Base-by-base conservation (phyloP, 331 rosid genomes). In the Ulmus americana region DNA sequence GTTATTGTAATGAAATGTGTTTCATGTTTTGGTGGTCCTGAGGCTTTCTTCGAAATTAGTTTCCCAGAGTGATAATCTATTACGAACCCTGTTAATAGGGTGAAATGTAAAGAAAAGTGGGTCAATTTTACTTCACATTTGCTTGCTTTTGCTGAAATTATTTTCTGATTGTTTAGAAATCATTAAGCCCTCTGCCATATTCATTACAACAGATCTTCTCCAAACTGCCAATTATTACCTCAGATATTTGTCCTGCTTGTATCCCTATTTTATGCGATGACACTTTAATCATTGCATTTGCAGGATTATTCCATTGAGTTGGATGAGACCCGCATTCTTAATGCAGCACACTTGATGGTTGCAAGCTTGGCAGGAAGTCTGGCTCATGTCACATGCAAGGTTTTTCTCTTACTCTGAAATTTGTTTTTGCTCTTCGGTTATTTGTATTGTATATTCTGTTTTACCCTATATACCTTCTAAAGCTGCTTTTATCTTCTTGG, bases 361-460 rank as follows among this genome's bases (percentile, higher is more conserved):
- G 99, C 97, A 28, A 87, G 97, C 78, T 77, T 94, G 74, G 95
- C 97, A 20, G 99, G 96, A 74, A 85, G 97, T 76, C 80, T 94
- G 68, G 97, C 97, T 48, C 99, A 94, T 66, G 97, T 94, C 49
- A 94, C 97, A 7, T 94, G 99, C 99, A 94, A 94, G 89, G 99
- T 94, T 63, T 22, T 59, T 45, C 69, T 46, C 53, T 18, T 65
- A 64, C 69, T 45, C 51, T 28, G 57, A 16, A 14, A 10, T 75
- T 67, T 5, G 77, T 11, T n/a, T 16, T 12, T 50, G 8, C 50
- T 61, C 49, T 55, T 55, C 74, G 18, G 18, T 64, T 66, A 22
- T 22, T 18, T 40, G 16, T 11, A 15, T 39, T 49, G 39, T 56
- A 2, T 61, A 12, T 12, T 52, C 35, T 28, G 35, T 28, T 28